These are phyloP conservation scores for Chamaenerion angustifolium DNA, from an alignment of 345 rosid species.

Conservation along the genomic window DNA sequence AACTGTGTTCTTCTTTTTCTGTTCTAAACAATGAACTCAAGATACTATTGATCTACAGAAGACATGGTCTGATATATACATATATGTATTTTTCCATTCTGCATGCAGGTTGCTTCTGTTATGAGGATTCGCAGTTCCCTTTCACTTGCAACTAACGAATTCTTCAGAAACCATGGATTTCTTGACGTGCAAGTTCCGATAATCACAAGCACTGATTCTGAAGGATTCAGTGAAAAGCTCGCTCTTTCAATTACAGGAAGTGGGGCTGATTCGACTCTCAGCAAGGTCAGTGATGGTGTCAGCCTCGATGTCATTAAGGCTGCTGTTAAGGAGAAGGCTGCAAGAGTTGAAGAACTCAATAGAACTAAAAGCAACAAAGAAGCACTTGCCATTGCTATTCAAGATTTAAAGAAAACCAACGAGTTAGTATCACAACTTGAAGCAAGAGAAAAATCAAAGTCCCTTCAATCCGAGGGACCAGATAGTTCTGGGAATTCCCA, in stretches of 20 bases:
- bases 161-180: conserved; percentile 59
- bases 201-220: conserved; percentile 47
- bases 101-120: conserved; percentile 61
- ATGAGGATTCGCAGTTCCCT: conserved; percentile 54
- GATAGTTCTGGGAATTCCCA: conserved; percentile 41
- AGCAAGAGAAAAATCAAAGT: conserved; percentile 29
- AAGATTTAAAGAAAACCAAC: conserved; percentile 52
- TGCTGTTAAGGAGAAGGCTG: conserved; percentile 49
- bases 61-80: too few relatives aligned
- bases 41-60: too few relatives aligned
- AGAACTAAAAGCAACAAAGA: conserved; percentile 75
- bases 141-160: conserved; percentile 49
- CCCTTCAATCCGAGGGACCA: conserved; percentile 21
- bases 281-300: conserved; percentile 19
- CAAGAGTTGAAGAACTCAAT: conserved; percentile 52
- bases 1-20: too few relatives aligned
- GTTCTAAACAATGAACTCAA: too few relatives aligned
- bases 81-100: too few relatives aligned
- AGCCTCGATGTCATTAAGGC: conserved; percentile 45
- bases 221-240: conserved; percentile 53
- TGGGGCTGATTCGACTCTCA: conserved; percentile 17
- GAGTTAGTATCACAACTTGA: conserved; percentile 62
- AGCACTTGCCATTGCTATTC: conserved; percentile 49
- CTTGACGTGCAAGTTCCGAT: conserved; percentile 65
- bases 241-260: conserved; percentile 24